Base-by-base conservation (phyloP, 495 filamentous ascomycete genomes). In the Aspergillus diversus region DNA sequence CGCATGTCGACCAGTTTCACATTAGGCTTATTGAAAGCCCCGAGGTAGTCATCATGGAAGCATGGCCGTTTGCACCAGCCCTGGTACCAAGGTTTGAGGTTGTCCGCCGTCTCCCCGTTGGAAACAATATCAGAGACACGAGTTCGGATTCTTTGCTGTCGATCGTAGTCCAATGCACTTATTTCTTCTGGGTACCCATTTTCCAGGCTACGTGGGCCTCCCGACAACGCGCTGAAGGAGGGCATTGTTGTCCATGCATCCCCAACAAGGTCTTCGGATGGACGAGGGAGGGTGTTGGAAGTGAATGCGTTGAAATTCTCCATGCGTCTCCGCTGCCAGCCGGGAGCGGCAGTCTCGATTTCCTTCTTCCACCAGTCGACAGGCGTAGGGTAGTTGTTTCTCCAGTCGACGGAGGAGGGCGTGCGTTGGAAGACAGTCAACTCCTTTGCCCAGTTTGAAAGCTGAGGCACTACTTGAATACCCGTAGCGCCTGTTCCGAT, bases 321-420 rank as follows among this genome's bases (percentile, higher is more conserved):
- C 60, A 67, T 71, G 54, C 78, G 75, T 56, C 64, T 64, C 2
- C 61, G 65, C 61, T 76, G 77, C 83, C 75, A 86, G 39, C 73
- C 81, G 21, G 68, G 68, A 54, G 67, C 63, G 39, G n/a, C 50
- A 8, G 5, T 49, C 4, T 76, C 72, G 33, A 81, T 76, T 61
- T 79, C 9, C n/a, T 75, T 34, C 66, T 74, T 55, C 69, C 75
- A 86, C 55, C 76, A 78, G 16, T 79, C 73, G 0, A 71, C 70
- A 42, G 85, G 80, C 0, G 84, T 87, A 6, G 70, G 59, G 48
- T 73, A 72, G 59, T 88, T 79, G 3, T 71, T 73, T 16, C 84
- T 81, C 50, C 33, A 27, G 56, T 74, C 77, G n/a, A 86, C 79
- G 1, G 73, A 63, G 0, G 83, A 76, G 34, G 83, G 81, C 7